phyloP scores from a whole-genome alignment of 495 filamentous ascomycete species.

The Sordaria brevicollis region DNA sequence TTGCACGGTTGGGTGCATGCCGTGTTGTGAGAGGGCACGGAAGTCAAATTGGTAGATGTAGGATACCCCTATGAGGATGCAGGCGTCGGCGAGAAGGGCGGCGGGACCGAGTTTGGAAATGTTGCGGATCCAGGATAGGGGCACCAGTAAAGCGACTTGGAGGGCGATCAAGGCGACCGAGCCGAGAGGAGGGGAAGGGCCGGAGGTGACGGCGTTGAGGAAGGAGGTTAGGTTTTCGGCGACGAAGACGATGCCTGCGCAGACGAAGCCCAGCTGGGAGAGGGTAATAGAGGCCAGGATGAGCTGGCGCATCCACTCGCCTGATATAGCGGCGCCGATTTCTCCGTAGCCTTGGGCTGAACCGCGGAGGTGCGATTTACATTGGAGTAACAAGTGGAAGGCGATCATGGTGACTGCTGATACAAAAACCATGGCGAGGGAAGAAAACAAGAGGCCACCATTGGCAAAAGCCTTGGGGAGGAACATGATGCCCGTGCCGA shows the following conservation, averaged over 20 bases:
- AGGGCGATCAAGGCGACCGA: slow-evolving; percentile 40
- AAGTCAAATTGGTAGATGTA: slow-evolving; percentile 58
- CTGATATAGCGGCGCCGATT: slow-evolving; percentile 45
- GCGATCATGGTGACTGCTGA: slow-evolving; percentile 47
- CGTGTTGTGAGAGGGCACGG: slow-evolving; percentile 31
- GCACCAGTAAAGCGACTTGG: slow-evolving; percentile 46
- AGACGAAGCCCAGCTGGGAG: slow-evolving; percentile 60
- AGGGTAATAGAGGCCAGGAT: slow-evolving; percentile 51
- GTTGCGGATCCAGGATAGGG: slow-evolving; percentile 51
- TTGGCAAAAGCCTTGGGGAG: slow-evolving; percentile 58
- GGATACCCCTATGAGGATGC: slow-evolving; percentile 49
- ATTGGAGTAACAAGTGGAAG: slow-evolving; percentile 52
- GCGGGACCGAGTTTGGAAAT: slow-evolving; percentile 53
- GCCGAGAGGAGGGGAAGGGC: slow-evolving; percentile 28
- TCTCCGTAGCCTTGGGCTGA: slow-evolving; percentile 62
- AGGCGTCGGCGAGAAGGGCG: slow-evolving; percentile 50
- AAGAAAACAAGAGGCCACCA: slow-evolving; percentile 57
- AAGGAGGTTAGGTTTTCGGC: slow-evolving; percentile 53
- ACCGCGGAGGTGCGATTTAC: slow-evolving; percentile 40
- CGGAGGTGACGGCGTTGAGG: slow-evolving; percentile 39
- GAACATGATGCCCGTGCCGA: slow-evolving; percentile 61
- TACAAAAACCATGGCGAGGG: slow-evolving; percentile 44
- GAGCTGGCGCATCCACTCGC: slow-evolving; percentile 37
- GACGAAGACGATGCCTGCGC: slow-evolving; percentile 54
- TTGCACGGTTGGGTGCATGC: slow-evolving; percentile 39